These are phyloP conservation scores for Pseudoneurospora amorphoporcata DNA, from an alignment of 495 filamentous ascomycete genomes.

Conservation along the genomic window DNA sequence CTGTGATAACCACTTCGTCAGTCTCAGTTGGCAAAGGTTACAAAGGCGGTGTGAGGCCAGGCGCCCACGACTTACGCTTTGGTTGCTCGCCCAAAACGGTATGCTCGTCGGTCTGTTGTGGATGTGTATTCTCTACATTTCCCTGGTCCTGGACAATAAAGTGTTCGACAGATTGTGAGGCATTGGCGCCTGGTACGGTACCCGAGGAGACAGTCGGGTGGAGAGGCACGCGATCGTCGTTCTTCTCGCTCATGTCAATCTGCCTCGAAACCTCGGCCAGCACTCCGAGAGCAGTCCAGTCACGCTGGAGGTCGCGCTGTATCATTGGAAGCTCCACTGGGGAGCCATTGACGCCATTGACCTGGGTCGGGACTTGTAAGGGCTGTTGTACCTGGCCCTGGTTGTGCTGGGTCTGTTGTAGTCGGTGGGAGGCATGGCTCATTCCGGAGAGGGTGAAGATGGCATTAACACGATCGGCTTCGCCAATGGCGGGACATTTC, in stretches of 20 bases:
- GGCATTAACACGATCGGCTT: conserved; percentile 56
- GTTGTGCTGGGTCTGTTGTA: conserved; percentile 14
- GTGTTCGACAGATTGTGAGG: conserved; percentile 15
- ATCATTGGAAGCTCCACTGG: conserved; percentile 21
- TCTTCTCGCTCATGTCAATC: conserved; percentile 45
- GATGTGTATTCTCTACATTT: conserved; percentile 30
- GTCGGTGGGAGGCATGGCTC: conserved; percentile 18
- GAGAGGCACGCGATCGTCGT: conserved; percentile 26
- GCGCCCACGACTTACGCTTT: background rate
- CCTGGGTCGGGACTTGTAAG: conserved; percentile 22
- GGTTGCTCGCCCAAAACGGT: background rate
- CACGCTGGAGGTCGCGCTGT: conserved; percentile 19
- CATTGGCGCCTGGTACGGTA: background rate
- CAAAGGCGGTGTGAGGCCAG: background rate
- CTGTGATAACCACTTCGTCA: background rate
- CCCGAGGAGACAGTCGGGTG: conserved; percentile 2
- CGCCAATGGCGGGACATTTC: conserved; percentile 64
- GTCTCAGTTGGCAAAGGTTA: background rate
- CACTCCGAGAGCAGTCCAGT: conserved; percentile 67
- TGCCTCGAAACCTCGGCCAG: conserved; percentile 75
- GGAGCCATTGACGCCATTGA: conserved; percentile 25
- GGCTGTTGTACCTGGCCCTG: conserved; percentile 14
- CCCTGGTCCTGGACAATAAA: conserved; percentile 43
- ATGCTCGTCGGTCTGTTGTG: conserved; percentile 28
- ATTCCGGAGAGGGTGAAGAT: conserved; percentile 40